Percentiles rank a stretch among this genome's conserved stretches.
Conservation (phyloP, 1,284 basidiomycete genomes). For the Afroboletus lepidellus region DNA sequence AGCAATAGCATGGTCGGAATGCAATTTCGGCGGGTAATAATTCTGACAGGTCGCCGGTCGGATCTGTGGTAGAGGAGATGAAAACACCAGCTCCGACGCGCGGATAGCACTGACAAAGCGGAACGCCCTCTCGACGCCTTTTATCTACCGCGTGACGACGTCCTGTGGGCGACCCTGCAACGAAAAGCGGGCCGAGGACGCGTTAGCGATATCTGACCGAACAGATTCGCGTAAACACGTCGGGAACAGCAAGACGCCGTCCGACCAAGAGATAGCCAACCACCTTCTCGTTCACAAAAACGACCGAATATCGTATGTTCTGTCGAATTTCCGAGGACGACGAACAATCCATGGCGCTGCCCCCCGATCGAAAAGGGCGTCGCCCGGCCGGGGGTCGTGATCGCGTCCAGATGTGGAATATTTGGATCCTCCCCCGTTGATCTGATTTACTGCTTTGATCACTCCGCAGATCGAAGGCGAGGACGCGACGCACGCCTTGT, state of each 20-base stretch:
- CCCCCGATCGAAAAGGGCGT: background rate
- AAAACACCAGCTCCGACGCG: slow-evolving; percentile 11
- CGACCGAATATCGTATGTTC: slow-evolving; percentile 7
- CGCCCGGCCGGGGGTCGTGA: slow-evolving; percentile 7
- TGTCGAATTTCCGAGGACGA: slow-evolving; percentile 30
- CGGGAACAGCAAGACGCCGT: background rate
- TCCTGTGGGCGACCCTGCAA: background rate
- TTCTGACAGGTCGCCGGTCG: slow-evolving; percentile 12
- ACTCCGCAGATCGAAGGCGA: slow-evolving; percentile 29
- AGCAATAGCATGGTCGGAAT: slow-evolving; percentile 1
- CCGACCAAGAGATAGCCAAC: background rate
- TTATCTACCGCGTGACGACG: background rate
- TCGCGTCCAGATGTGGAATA: background rate
- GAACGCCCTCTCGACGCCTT: background rate
- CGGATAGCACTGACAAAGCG: background rate
- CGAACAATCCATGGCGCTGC: background rate
- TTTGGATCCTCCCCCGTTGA: slow-evolving; percentile 12
- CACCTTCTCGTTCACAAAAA: slow-evolving; percentile 9
- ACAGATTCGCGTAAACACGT: background rate
- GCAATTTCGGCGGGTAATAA: slow-evolving; percentile 3
- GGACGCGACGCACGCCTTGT: slow-evolving; percentile 3
- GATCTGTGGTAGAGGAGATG: slow-evolving; percentile 8
- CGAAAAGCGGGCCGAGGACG: background rate
- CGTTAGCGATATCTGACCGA: background rate
- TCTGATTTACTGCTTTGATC: slow-evolving; percentile 18